Conservation (phyloP, 768 basidiomycete species). For the Psilocybe tampanensis region DNA sequence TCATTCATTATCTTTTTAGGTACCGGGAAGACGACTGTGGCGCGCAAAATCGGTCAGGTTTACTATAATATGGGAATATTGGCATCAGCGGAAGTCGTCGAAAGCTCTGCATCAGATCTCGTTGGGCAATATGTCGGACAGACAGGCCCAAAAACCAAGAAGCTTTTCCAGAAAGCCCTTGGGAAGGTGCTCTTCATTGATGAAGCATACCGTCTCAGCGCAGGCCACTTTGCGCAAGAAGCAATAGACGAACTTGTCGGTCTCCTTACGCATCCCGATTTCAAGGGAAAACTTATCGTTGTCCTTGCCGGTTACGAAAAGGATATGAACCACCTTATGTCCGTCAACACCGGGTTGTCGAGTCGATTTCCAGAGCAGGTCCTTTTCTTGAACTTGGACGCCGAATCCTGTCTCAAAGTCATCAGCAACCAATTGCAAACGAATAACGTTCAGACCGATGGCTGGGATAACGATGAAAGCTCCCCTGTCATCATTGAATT, state of each 20-base stretch:
- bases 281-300: slow-evolving; percentile 60
- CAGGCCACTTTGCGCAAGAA: slow-evolving; percentile 69
- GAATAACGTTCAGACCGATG: slow-evolving; percentile 38
- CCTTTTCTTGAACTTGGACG: slow-evolving; percentile 51
- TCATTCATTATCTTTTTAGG: slow-evolving; percentile 33
- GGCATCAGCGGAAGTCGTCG: slow-evolving; percentile 48
- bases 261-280: slow-evolving; percentile 59
- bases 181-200: slow-evolving; percentile 74
- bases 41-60: slow-evolving; percentile 63
- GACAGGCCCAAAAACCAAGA: slow-evolving; percentile 66
- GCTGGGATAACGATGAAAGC: slow-evolving; percentile 24
- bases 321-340: slow-evolving; percentile 63
- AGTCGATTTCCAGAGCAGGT: slow-evolving; percentile 71
- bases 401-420: slow-evolving; percentile 51
- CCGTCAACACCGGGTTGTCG: slow-evolving; percentile 61
- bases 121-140: slow-evolving; percentile 74
- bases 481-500: slow-evolving; percentile 28
- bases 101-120: slow-evolving; percentile 72
- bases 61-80: slow-evolving; percentile 67
- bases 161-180: slow-evolving; percentile 63
- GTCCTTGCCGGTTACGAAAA: slow-evolving; percentile 72
- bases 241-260: slow-evolving; percentile 74
- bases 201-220: slow-evolving; percentile 65
- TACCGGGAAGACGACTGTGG: slow-evolving; percentile 65
- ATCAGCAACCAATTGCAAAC: slow-evolving; percentile 50